These are phyloP conservation scores for Kodamaea kakaduensis DNA, from an alignment of 805 yeast species.

Conservation along the genomic window DNA sequence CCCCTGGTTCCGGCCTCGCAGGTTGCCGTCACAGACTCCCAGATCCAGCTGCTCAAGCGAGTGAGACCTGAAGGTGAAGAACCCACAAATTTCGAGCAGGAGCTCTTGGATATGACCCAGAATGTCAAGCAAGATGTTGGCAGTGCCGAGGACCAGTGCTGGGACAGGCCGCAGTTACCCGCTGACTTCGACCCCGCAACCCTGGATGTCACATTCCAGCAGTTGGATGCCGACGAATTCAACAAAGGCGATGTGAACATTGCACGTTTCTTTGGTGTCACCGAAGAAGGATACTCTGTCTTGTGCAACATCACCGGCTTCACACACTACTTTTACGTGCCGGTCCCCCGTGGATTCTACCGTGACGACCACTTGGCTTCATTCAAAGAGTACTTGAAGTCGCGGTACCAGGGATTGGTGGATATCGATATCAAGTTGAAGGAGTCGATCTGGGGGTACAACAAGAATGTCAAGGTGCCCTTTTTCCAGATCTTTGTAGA, in stretches of 20 bases:
- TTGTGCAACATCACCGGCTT: constrained; percentile 89
- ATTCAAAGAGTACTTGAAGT: constrained; percentile 45
- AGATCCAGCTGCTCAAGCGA: constrained; percentile 29
- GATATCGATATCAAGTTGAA: constrained; percentile 63
- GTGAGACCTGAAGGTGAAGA: constrained; percentile 19
- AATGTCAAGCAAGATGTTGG: constrained; percentile 19
- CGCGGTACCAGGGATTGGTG: constrained; percentile 53
- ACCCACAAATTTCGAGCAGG: constrained; percentile 40
- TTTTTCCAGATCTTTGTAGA: constrained; percentile 71
- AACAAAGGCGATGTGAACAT: constrained; percentile 47
- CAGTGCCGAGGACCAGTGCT: constrained; percentile 35
- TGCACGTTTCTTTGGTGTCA: constrained; percentile 89
- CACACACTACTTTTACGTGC: constrained; percentile 84
- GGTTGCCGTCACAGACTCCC: constrained; percentile 25
- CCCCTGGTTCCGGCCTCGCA: constrained; percentile 15
- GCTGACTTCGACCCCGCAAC: constrained; percentile 43
- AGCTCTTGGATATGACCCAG: constrained; percentile 35
- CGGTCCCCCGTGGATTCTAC: constrained; percentile 78
- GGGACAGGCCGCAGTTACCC: constrained; percentile 58
- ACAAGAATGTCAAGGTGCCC: constrained; percentile 71
- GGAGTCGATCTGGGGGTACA: constrained; percentile 92
- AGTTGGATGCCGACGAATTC: constrained; percentile 86
- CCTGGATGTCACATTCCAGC: constrained; percentile 73
- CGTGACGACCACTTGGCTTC: constrained; percentile 47
- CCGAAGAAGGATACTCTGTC: constrained; percentile 81